Evolutionary conservation across 306 rosid genomes (phyloP).

Genomic region (Lablab purpureus): DNA sequence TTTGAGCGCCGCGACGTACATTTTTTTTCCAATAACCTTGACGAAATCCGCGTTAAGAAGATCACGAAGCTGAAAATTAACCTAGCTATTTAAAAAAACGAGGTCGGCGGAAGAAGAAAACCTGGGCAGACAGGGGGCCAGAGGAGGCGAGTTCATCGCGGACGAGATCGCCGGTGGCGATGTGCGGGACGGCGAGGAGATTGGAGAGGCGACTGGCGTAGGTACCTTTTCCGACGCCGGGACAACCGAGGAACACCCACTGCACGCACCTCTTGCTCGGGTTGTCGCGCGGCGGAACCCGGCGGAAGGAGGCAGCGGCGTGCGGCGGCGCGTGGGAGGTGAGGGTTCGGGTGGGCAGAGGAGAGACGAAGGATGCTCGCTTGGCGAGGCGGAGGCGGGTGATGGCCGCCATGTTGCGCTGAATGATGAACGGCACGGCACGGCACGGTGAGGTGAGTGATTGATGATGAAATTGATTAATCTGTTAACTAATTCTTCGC

Average conservation of each 20-base stretch:
- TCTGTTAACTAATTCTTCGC: neutral
- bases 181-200: slow-evolving; percentile 84
- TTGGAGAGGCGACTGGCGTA: slow-evolving; percentile 86
- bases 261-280: slow-evolving; percentile 66
- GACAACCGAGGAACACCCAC: slow-evolving; percentile 90
- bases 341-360: slow-evolving; percentile 42
- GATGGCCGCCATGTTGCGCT: slow-evolving; percentile 78
- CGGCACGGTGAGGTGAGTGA: neutral
- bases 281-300: slow-evolving; percentile 50
- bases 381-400: slow-evolving; percentile 75
- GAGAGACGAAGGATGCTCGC: slow-evolving; percentile 51
- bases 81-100: neutral
- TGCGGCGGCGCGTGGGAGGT: slow-evolving; percentile 54
- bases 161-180: slow-evolving; percentile 96
- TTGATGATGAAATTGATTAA: neutral
- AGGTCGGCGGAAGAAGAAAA: slow-evolving; percentile 7
- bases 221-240: slow-evolving; percentile 98
- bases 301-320: slow-evolving; percentile 39
- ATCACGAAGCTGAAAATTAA: neutral
- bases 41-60: neutral
- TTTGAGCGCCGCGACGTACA: neutral
- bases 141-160: slow-evolving; percentile 90
- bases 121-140: slow-evolving; percentile 76
- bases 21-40: neutral
- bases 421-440: neutral